Evolutionary conservation across 2,329 filamentous ascomycete genomes (phyloP).

Genomic region (Exophiala aquamarina): DNA sequence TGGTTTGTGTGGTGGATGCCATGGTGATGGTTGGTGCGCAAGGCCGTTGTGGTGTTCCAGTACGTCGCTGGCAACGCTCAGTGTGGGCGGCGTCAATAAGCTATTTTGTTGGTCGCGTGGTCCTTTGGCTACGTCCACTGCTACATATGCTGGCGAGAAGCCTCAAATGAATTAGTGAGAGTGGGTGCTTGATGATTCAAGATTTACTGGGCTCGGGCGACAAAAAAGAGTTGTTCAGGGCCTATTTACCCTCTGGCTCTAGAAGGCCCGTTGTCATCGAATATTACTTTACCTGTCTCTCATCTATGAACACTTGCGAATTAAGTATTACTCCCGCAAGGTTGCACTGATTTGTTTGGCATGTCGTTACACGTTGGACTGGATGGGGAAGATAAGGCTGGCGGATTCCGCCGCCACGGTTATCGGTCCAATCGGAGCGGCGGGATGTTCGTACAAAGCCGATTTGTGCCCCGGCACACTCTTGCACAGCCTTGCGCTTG

Average conservation of each 20-base stretch:
- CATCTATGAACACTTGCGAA: neutral
- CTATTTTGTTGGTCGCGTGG: neutral
- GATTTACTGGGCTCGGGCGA: neutral
- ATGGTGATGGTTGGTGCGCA: neutral
- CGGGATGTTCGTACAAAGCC: constrained; percentile 17
- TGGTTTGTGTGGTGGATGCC: too few relatives aligned
- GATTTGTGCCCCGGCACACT: too few relatives aligned
- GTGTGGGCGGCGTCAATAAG: neutral
- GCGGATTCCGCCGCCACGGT: neutral
- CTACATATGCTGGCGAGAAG: neutral
- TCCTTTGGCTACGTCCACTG: neutral
- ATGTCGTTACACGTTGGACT: too few relatives aligned
- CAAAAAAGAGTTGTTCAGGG: neutral
- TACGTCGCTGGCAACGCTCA: neutral
- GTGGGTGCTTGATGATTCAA: too few relatives aligned
- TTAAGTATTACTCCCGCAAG: neutral
- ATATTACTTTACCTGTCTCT: neutral
- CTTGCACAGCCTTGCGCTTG: constrained; percentile 10
- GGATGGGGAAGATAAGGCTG: too few relatives aligned
- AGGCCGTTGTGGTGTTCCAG: neutral
- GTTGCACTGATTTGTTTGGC: too few relatives aligned
- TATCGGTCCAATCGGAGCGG: constrained; percentile 14
- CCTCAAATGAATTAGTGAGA: neutral
- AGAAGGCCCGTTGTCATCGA: neutral
- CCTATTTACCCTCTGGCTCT: neutral